Percentiles rank a stretch among this genome's conserved stretches.
Conservation (phyloP, 805 yeast genomes). For the Henningerozyma blattae region DNA sequence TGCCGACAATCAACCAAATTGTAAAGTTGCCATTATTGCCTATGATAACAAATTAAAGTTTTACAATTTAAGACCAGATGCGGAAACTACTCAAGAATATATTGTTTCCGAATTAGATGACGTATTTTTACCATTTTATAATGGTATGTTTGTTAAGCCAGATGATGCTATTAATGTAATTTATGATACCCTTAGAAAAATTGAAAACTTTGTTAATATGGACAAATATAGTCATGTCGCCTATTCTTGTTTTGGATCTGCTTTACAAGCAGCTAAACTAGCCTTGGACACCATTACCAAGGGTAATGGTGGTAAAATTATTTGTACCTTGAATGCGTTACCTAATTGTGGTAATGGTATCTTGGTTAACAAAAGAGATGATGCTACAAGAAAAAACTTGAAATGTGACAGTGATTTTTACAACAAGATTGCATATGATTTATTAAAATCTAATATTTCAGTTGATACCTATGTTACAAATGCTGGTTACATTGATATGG, state of each 20-base stretch:
- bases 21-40: conserved; percentile 59
- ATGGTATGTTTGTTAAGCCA: conserved; percentile 76
- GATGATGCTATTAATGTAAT: conserved; percentile 49
- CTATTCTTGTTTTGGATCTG: conserved; percentile 73
- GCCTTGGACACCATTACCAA: conserved; percentile 39
- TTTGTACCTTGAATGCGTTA: conserved; percentile 49
- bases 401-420: conserved; percentile 53
- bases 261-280: conserved; percentile 52
- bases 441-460: conserved; percentile 50
- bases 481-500: conserved; percentile 53
- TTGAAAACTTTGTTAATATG: conserved; percentile 26
- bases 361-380: conserved; percentile 31
- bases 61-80: conserved; percentile 48
- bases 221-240: conserved; percentile 17
- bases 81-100: conserved; percentile 45
- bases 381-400: conserved; percentile 39
- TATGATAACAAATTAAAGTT: conserved; percentile 65
- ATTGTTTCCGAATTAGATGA: conserved; percentile 52
- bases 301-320: conserved; percentile 75
- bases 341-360: conserved; percentile 80
- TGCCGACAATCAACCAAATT: conserved; percentile 25
- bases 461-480: conserved; percentile 66
- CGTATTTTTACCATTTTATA: conserved; percentile 59
- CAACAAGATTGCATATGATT: conserved; percentile 43
- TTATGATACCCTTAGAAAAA: conserved; percentile 49